Conservation (phyloP, 148 eudicot species). For the Gaultheria prostrata region DNA sequence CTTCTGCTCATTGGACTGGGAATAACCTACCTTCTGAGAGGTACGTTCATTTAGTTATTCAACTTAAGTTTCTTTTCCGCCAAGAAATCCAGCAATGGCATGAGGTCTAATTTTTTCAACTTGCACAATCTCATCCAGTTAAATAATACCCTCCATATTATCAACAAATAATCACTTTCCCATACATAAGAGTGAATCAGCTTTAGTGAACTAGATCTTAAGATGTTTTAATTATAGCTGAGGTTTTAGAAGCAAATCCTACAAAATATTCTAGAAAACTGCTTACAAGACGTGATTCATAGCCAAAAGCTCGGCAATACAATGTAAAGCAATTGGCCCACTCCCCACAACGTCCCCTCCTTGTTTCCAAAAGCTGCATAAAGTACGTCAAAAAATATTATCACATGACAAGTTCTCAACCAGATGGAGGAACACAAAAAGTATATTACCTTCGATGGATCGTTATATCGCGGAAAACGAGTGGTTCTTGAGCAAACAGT, state of each 20-base stretch:
- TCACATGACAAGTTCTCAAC: constrained; percentile 19
- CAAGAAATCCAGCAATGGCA: neutral
- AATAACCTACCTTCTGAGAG: neutral
- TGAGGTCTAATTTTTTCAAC: neutral
- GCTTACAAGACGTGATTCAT: constrained; percentile 89
- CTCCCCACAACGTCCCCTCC: constrained; percentile 98
- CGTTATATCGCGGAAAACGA: constrained; percentile 95
- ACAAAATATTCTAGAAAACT: neutral
- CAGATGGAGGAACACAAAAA: neutral
- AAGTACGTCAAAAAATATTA: constrained; percentile 14
- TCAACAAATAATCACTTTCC: neutral
- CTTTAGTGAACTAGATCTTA: neutral
- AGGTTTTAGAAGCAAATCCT: neutral
- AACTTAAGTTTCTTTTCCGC: neutral
- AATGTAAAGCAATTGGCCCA: constrained; percentile 99
- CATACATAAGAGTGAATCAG: neutral
- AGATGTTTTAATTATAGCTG: neutral
- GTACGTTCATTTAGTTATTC: neutral
- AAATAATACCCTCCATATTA: neutral
- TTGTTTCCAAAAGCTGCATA: constrained; percentile 89
- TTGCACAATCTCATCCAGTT: neutral
- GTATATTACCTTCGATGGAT: constrained; percentile 67
- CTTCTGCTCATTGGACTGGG: neutral
- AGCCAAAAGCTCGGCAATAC: constrained; percentile 92
- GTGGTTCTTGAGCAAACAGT: constrained; percentile 61